These are phyloP conservation scores for Chalciporus chontae DNA, from an alignment of 768 basidiomycete species.

Conservation along the genomic window DNA sequence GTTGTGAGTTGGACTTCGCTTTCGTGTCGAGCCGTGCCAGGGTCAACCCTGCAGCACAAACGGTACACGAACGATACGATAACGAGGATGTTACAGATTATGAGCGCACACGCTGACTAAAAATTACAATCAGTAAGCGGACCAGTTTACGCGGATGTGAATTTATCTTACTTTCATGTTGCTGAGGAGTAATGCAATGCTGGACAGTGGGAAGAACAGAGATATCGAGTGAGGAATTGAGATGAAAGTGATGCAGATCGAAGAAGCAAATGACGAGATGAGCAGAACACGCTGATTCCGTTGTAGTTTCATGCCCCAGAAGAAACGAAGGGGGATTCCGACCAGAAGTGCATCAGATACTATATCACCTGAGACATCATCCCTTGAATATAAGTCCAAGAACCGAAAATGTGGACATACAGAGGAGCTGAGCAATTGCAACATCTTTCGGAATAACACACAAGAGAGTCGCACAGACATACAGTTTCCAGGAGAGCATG, in stretches of 20 bases:
- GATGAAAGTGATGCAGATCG: slow-evolving; percentile 19
- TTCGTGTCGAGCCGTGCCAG: not conserved
- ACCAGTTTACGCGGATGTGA: not conserved
- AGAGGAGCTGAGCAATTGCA: slow-evolving; percentile 11
- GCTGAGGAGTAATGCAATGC: slow-evolving; percentile 3
- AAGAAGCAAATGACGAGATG: slow-evolving; percentile 18
- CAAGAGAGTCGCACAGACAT: not conserved
- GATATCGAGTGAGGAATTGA: slow-evolving; percentile 9
- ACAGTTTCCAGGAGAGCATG: slow-evolving; percentile 1
- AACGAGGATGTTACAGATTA: slow-evolving; percentile 22
- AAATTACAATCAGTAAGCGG: not conserved
- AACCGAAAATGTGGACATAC: slow-evolving; percentile 2
- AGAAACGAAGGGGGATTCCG: slow-evolving; percentile 11
- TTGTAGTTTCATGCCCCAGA: slow-evolving; percentile 13
- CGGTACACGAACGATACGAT: slow-evolving; percentile 14
- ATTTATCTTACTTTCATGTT: slow-evolving; percentile 22
- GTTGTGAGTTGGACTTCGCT: slow-evolving; percentile 15
- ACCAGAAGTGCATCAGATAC: slow-evolving; percentile 17
- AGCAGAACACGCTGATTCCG: slow-evolving; percentile 13
- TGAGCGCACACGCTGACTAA: slow-evolving; percentile 19
- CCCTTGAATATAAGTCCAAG: not conserved
- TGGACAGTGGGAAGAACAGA: slow-evolving; percentile 7
- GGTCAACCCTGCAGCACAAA: slow-evolving; percentile 5
- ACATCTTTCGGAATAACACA: not conserved
- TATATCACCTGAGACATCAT: slow-evolving; percentile 13